Conservation (phyloP, 176 grass and related monocot genomes). For the Musa beccarii region DNA sequence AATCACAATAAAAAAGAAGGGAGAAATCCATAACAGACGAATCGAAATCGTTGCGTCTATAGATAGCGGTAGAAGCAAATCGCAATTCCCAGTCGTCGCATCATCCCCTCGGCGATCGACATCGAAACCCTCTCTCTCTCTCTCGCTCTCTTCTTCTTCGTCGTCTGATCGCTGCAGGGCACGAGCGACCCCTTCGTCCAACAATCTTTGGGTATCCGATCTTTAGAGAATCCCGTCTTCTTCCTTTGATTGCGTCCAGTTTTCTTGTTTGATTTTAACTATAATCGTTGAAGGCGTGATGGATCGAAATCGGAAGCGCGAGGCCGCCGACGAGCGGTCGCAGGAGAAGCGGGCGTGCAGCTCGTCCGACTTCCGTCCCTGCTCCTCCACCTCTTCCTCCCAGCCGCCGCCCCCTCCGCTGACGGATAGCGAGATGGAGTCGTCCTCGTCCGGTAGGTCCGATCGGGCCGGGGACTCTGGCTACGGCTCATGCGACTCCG, state of each 20-base stretch:
- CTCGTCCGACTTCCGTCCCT: constrained; percentile 21
- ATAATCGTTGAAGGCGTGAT: constrained; percentile 19
- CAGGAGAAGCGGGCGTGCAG: constrained; percentile 93
- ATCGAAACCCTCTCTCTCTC: not conserved
- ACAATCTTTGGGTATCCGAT: not conserved
- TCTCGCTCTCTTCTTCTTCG: not conserved
- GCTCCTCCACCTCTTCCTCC: not conserved
- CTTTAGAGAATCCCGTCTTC: not conserved
- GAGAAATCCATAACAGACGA: not conserved
- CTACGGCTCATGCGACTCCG: constrained; percentile 49
- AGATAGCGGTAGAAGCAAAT: not conserved
- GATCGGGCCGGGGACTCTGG: constrained; percentile 39
- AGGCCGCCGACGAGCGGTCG: constrained; percentile 43
- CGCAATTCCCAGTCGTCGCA: not conserved
- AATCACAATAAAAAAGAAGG: not conserved
- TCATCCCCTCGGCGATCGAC: not conserved
- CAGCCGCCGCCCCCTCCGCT: constrained; percentile 3
- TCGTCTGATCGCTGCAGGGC: not conserved
- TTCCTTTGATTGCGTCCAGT: not conserved
- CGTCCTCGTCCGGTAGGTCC: constrained; percentile 34
- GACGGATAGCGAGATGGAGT: constrained; percentile 50
- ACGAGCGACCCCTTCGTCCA: not conserved
- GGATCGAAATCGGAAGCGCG: constrained; percentile 94
- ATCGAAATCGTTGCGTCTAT: not conserved
- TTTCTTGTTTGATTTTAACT: not conserved